Percentiles rank a stretch among this genome's conserved stretches.
These are phyloP conservation scores for Thalassiosira exigua DNA, from an alignment of 352 stramenopile genomes.

Conservation along the genomic window DNA sequence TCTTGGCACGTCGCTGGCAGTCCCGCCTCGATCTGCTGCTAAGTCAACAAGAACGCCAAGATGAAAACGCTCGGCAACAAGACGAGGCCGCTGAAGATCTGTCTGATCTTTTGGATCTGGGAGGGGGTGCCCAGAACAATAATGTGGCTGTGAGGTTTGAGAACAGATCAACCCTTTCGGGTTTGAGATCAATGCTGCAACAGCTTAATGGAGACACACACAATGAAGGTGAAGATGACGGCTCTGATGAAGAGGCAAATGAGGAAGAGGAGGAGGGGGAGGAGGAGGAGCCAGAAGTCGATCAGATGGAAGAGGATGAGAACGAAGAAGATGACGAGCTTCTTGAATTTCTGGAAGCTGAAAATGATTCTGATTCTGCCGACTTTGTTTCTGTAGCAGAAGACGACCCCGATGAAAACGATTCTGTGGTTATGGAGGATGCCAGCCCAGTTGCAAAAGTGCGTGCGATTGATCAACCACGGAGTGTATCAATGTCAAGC, in stretches of 20 bases:
- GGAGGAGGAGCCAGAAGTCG: slow-evolving; percentile 9
- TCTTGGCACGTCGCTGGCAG: slow-evolving; percentile 73
- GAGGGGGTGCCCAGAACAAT: slow-evolving; percentile 10
- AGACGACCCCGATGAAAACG: slow-evolving; percentile 38
- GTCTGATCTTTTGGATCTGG: slow-evolving; percentile 32
- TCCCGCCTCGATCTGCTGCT: slow-evolving; percentile 59
- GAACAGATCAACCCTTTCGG: slow-evolving; percentile 40
- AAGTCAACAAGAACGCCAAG: slow-evolving; percentile 34
- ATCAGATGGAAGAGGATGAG: slow-evolving; percentile 27
- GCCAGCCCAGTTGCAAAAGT: slow-evolving; percentile 17
- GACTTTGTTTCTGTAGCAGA: slow-evolving; percentile 34
- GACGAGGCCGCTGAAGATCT: slow-evolving; percentile 28
- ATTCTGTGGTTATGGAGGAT: slow-evolving; percentile 57
- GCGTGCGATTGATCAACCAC: slow-evolving; percentile 44
- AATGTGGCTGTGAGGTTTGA: slow-evolving; percentile 7
- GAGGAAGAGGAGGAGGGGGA: slow-evolving; percentile 50
- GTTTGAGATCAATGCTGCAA: slow-evolving; percentile 52
- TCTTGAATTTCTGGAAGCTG: slow-evolving; percentile 37
- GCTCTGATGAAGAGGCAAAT: slow-evolving; percentile 24
- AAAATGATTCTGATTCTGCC: slow-evolving; percentile 31
- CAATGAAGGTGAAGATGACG: slow-evolving; percentile 32
- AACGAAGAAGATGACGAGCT: slow-evolving; percentile 37
- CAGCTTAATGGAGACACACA: slow-evolving; percentile 40
- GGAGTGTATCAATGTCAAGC: slow-evolving; percentile 66
- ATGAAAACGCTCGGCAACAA: slow-evolving; percentile 16